Conservation (phyloP, 1,139 yeast species). For the Candida neerlandica region DNA sequence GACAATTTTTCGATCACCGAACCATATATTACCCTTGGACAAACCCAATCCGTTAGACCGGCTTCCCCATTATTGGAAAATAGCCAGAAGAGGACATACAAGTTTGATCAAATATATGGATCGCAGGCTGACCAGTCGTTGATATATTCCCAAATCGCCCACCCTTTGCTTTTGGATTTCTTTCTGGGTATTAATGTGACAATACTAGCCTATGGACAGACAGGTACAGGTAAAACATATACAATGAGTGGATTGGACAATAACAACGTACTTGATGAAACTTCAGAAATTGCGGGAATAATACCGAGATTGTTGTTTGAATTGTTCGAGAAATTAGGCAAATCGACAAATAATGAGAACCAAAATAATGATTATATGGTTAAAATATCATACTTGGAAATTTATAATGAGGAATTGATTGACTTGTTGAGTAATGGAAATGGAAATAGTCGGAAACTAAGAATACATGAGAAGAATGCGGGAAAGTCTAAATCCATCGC, state of each 20-base stretch:
- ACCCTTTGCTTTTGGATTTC: constrained; percentile 65
- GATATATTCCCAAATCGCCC: constrained; percentile 63
- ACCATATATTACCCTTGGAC: constrained; percentile 36
- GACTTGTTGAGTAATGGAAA: constrained; percentile 56
- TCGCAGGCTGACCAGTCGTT: constrained; percentile 66
- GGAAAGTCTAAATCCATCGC: constrained; percentile 20
- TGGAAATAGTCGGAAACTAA: constrained; percentile 43
- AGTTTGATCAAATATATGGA: constrained; percentile 76
- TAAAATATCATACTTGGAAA: constrained; percentile 71
- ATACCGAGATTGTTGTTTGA: constrained; percentile 66
- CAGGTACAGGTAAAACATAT: constrained; percentile 87
- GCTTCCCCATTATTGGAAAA: constrained; percentile 7
- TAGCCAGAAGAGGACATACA: constrained; percentile 48
- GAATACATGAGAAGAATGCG: constrained; percentile 49
- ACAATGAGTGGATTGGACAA: constrained; percentile 61
- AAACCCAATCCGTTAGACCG: constrained; percentile 32
- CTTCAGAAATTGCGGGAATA: constrained; percentile 53
- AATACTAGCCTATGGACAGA: constrained; percentile 85
- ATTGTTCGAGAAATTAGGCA: constrained; percentile 49
- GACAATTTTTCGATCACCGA: constrained; percentile 41
- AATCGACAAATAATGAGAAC: constrained; percentile 31
- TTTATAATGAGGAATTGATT: constrained; percentile 71
- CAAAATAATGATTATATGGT: constrained; percentile 53
- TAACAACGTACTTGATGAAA: constrained; percentile 13
- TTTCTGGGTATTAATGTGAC: constrained; percentile 76